Base-by-base conservation (phyloP, 805 yeast species). In the Saccharomycopsis fodiens region DNA sequence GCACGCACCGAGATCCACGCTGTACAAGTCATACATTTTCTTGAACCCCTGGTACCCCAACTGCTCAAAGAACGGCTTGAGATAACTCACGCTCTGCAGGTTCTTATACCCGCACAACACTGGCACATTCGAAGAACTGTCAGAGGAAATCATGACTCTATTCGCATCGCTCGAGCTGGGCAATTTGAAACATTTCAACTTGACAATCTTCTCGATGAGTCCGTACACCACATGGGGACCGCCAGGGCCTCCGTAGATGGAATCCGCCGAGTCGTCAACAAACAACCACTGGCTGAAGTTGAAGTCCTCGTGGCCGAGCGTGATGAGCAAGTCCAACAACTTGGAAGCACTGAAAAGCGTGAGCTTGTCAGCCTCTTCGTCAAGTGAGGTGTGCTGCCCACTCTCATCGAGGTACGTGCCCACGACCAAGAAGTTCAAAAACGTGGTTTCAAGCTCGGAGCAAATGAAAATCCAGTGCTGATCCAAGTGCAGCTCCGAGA, bases 221-320 rank as follows among this genome's bases (percentile, higher is more conserved):
- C 78, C 69, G 10, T 59, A 51, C n/a, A 36, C 15, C 2, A 45
- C 37, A 16, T 35, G 32, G 15, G 15, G 38, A 10, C n/a, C 51
- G 10, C 58, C 61, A 15, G 54, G 51, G 16, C 58, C 63, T 48
- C 70, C 68, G 54, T 68, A 72, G 25, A 74, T 69, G 16, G 82
- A 78, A 48, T 78, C 81, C 15, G 78, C 69, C 15, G 76, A 78
- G 54, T 83, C 86, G 22, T 79, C 71, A 8, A 91, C 74, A 57
- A 87, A 93, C 1, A 93, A 66, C 97, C 97, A 91, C 56, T 87
- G 93, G 51, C 76, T 63, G 58, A 61, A 76, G 57, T 62, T 79
- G 81, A 68, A 91, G 72, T 87, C 95, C 58, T 89, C 97, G 35
- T 72, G 71, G 31, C 79, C 76, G 46, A 88, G 54, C 1, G 82